Evolutionary conservation across 805 yeast species (phyloP).

Genomic region (Priceomyces melissophilus): DNA sequence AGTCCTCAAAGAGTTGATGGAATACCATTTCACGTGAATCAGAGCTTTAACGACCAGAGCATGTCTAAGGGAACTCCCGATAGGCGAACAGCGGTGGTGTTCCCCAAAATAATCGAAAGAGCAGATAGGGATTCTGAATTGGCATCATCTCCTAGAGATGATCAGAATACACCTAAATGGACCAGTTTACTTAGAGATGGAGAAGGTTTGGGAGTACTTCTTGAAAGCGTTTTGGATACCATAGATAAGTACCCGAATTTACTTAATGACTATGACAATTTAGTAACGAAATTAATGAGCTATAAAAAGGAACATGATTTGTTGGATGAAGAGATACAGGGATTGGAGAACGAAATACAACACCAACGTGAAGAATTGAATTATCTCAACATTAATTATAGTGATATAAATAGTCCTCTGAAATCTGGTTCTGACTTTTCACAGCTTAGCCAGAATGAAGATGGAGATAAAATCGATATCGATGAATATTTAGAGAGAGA

Average conservation of each 20-base stretch:
- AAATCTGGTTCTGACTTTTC: constrained; percentile 6
- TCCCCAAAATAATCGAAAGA: constrained; percentile 18
- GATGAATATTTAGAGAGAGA: constrained; percentile 43
- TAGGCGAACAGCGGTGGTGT: constrained; percentile 24
- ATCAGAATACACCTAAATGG: background rate
- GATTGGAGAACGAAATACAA: constrained; percentile 41
- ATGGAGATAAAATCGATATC: constrained; percentile 20
- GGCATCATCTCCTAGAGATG: constrained; percentile 5
- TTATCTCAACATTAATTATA: constrained; percentile 21
- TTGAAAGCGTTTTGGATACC: constrained; percentile 38
- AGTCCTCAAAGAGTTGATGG: constrained; percentile 52
- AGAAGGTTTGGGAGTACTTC: constrained; percentile 41
- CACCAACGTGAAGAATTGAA: constrained; percentile 40
- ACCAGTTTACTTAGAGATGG: constrained; percentile 16
- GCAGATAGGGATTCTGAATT: constrained; percentile 1
- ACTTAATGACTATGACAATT: constrained; percentile 18
- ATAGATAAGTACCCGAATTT: constrained; percentile 23
- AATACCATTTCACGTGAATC: constrained; percentile 29
- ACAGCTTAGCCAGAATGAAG: constrained; percentile 4
- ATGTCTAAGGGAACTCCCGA: constrained; percentile 19
- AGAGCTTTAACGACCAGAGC: constrained; percentile 27
- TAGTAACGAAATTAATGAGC: constrained; percentile 29
- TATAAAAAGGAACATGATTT: constrained; percentile 35
- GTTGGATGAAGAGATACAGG: constrained; percentile 36
- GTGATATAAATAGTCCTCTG: constrained; percentile 15